Percentiles rank a stretch among this genome's conserved stretches.
phyloP scores from a whole-genome alignment of 2,329 filamentous ascomycete species.

The Sclerotinia spermophila region DNA sequence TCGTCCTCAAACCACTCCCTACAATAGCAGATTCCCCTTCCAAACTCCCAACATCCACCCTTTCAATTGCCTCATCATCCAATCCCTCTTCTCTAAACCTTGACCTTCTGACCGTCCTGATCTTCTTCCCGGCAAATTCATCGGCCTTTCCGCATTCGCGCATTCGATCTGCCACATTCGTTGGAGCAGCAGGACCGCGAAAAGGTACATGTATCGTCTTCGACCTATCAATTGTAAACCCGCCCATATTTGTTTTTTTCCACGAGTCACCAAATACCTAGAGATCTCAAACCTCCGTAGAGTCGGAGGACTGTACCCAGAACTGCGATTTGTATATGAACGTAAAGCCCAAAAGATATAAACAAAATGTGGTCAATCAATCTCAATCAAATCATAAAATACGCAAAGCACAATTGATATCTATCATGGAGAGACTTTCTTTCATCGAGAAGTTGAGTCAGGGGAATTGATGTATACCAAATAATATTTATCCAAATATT shows the following conservation, averaged over 20 bases:
- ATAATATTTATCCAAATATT: neutral
- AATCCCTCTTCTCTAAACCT: constrained; percentile 31
- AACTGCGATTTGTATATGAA: neutral
- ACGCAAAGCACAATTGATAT: neutral
- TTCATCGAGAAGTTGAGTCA: neutral
- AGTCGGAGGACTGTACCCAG: neutral
- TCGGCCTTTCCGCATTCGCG: neutral
- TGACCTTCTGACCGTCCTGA: constrained; percentile 1
- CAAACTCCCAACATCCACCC: constrained; percentile 11
- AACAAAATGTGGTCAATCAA: neutral
- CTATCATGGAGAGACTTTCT: neutral
- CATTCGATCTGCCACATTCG: constrained; percentile 1
- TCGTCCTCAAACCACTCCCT: neutral
- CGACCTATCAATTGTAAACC: constrained; percentile 15
- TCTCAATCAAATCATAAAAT: constrained; percentile 7
- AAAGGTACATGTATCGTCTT: constrained; percentile 15
- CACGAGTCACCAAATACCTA: neutral
- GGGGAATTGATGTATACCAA: neutral
- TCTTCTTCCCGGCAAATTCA: neutral
- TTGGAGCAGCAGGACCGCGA: neutral
- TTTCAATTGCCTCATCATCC: constrained; percentile 27
- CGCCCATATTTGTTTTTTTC: neutral
- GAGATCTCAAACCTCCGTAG: neutral
- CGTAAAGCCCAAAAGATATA: neutral
- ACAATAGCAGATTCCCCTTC: neutral